Evolutionary conservation across 148 eudicot genomes (phyloP).

Genomic region (Arctostaphylos glauca): DNA sequence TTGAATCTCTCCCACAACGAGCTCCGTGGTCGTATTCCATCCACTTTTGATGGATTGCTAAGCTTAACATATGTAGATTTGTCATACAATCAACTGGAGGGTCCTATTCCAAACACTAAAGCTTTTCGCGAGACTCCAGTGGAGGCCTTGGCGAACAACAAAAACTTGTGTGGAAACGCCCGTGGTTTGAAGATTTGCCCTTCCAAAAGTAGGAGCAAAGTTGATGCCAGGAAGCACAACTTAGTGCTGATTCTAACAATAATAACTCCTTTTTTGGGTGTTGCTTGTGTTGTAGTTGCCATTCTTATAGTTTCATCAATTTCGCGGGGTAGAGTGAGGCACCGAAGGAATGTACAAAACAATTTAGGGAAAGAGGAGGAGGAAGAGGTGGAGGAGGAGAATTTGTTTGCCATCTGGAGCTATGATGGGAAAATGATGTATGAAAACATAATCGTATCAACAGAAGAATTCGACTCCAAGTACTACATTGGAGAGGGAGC

Average conservation of each 20-base stretch:
- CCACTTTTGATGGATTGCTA: slow-evolving; percentile 29
- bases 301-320: neutral
- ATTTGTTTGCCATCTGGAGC: neutral
- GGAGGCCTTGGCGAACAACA: slow-evolving; percentile 29
- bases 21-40: slow-evolving; percentile 45
- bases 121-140: slow-evolving; percentile 34
- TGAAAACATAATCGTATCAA: neutral
- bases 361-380: neutral
- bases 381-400: too few species aligned
- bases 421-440: neutral
- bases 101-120: slow-evolving; percentile 38
- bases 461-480: neutral
- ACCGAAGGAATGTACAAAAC: neutral
- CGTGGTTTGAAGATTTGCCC: slow-evolving; percentile 32
- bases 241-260: neutral
- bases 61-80: slow-evolving; percentile 33
- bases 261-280: slow-evolving; percentile 22
- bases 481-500: neutral
- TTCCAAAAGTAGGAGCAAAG: neutral
- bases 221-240: neutral
- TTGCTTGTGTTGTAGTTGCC: slow-evolving; percentile 19
- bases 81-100: slow-evolving; percentile 51
- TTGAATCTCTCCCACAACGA: slow-evolving; percentile 48
- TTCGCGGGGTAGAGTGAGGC: neutral
- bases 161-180: slow-evolving; percentile 39